Conservation (phyloP, 768 basidiomycete species). For the Mycena vitilis region DNA sequence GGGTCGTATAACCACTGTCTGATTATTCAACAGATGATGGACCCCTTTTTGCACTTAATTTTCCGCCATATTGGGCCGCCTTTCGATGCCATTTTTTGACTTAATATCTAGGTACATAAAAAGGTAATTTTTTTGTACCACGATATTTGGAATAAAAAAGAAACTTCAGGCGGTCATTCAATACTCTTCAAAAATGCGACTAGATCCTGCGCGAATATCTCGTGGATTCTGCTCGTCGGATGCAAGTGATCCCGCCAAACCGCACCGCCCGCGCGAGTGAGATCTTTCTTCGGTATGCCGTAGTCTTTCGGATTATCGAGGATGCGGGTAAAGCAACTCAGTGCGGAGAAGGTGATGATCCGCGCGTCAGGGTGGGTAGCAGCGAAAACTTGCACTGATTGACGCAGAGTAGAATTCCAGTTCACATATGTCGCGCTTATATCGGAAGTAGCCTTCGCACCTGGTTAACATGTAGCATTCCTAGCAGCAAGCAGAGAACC, state of each 20-base stretch:
- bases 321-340: conserved; percentile 56
- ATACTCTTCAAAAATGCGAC: conserved; percentile 49
- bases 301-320: conserved; percentile 57
- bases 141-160: no score
- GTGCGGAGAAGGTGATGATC: conserved; percentile 62
- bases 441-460: conserved; percentile 17
- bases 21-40: no score
- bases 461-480: not conserved
- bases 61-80: no score
- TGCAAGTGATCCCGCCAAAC: conserved; percentile 68
- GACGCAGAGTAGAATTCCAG: conserved; percentile 61
- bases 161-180: no score
- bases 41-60: no score
- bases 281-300: conserved; percentile 52
- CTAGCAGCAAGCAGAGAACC: not conserved
- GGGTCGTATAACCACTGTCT: no score
- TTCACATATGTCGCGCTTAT: conserved; percentile 33
- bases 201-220: conserved; percentile 58
- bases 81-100: no score
- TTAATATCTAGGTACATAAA: no score
- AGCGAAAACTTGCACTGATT: conserved; percentile 50
- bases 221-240: conserved; percentile 63
- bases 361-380: conserved; percentile 56
- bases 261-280: conserved; percentile 46
- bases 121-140: no score